Evolutionary conservation across 371 early-diverging fungal species (phyloP), one percentile per base, ranked within the genome.

Genomic region (Mucor circinelloides): DNA sequence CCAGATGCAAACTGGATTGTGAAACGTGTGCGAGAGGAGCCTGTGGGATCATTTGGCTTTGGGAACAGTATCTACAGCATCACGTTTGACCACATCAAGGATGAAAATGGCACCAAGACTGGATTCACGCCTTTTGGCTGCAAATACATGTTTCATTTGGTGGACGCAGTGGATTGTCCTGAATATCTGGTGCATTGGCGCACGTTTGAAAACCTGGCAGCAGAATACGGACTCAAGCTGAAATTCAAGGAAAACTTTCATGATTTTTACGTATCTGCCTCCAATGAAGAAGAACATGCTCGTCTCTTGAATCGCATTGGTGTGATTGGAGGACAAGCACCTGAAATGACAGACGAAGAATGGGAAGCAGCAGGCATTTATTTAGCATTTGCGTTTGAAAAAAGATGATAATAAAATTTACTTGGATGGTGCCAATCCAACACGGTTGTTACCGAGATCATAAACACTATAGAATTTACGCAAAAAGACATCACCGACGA

Each of bases 151-250:
- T 99, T 99, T 82, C 89, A 93, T 67, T 85, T 99, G 21, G 91
- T 89, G 50, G 99, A 99, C 77, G 99, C 99, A 0, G 94, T 99
- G 3, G 94, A 97, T 72, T 99, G 99, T 74, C 95, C 98, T 1
- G 99, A 99, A 80, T 99, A 96, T 78, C 80, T 99, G 28, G 93
- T 97, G 0, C 93, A 95, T 61, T 93, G 95, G 75, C 89, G 86
- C 1, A 92, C 89, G 0, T 87, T 96, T 67, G 82, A 84, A 72
- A 80, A 93, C 46, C 67, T 98, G 30, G 98, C 99, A n/a, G 66
- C 38, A 17, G 94, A 95, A 69, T 92, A 94, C 63, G 94, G 94
- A 0, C 71, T 98, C 10, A 83, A 86, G 65, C 80, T 94, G 12
- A 74, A 87, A 12, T 86, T 86, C 66, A 86, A 89, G 61, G 82